phyloP scores from a whole-genome alignment of 768 basidiomycete genomes.

The Ramaria rubella region DNA sequence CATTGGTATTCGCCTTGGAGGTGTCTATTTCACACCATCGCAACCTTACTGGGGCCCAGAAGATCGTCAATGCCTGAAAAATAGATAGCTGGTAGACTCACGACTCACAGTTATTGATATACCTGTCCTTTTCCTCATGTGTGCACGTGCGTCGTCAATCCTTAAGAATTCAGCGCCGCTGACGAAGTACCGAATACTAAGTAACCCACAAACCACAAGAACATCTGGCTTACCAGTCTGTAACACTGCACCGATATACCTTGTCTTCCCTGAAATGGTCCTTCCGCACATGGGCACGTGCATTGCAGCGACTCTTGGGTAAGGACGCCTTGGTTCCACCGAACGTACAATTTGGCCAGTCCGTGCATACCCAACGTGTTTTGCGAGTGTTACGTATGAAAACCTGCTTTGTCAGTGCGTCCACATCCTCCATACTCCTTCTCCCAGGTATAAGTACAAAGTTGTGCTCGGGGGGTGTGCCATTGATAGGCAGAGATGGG shows the following conservation, averaged over 20 bases:
- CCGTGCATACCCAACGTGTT: background rate
- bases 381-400: background rate
- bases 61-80: no score
- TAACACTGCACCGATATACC: no score
- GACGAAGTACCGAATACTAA: no score
- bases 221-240: background rate
- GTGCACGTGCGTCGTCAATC: background rate
- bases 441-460: background rate
- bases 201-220: no score
- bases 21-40: no score
- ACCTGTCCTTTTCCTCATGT: no score
- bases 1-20: no score
- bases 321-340: background rate
- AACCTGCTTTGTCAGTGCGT: background rate
- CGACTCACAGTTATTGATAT: no score
- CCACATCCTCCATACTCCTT: background rate
- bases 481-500: no score
- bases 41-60: no score
- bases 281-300: background rate
- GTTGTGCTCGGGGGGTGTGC: background rate
- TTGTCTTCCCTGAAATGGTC: background rate
- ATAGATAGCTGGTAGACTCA: no score
- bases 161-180: background rate
- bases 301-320: background rate
- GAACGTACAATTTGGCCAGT: background rate